Evolutionary conservation across 176 grass and related monocot species (phyloP).

Genomic region (Eleusine coracana): DNA sequence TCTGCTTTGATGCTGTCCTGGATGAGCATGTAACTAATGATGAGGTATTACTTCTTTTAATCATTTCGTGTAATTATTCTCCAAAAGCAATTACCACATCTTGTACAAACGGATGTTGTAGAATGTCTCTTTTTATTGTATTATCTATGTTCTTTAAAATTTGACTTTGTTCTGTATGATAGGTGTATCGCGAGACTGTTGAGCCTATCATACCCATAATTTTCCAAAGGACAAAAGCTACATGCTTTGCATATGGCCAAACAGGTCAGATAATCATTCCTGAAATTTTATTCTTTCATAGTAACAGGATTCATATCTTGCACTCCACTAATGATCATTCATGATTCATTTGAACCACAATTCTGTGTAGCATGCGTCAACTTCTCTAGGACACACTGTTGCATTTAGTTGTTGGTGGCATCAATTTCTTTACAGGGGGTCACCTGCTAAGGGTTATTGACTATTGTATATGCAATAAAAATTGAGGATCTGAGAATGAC

Average conservation of each 20-base stretch:
- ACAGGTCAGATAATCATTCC: constrained; percentile 56
- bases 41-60: constrained; percentile 57
- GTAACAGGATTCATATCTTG: constrained; percentile 2
- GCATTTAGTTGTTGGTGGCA: constrained; percentile 29
- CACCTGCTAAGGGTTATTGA: not conserved
- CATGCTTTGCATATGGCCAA: constrained; percentile 80
- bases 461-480: constrained; percentile 29
- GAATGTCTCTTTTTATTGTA: constrained; percentile 18
- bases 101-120: not conserved
- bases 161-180: constrained; percentile 21
- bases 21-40: constrained; percentile 73
- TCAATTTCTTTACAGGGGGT: constrained; percentile 13
- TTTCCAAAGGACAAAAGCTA: constrained; percentile 67
- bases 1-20: constrained; percentile 73
- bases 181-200: constrained; percentile 72
- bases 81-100: not conserved
- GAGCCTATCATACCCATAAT: constrained; percentile 70
- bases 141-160: constrained; percentile 18
- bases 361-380: constrained; percentile 13
- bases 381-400: not conserved
- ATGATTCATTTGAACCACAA: not conserved
- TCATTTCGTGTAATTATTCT: not conserved
- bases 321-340: not conserved
- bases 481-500: constrained; percentile 4
- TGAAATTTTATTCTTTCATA: not conserved